Evolutionary conservation across 495 filamentous ascomycete genomes (phyloP).

Genomic region (Neurospora sp.): DNA sequence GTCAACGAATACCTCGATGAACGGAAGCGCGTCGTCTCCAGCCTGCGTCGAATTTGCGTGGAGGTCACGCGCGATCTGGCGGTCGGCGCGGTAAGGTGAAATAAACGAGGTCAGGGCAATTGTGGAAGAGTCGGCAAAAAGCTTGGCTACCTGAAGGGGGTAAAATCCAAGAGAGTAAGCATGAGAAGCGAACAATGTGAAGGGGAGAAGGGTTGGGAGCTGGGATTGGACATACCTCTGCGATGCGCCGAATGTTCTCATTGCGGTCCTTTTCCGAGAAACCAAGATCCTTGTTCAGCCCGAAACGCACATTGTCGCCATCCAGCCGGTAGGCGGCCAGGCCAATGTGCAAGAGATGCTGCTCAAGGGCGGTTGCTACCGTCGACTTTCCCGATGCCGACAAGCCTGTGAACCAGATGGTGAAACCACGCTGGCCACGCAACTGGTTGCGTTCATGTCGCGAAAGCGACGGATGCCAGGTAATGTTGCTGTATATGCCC

Average conservation of each 20-base stretch:
- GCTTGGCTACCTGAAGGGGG: slow-evolving; percentile 64
- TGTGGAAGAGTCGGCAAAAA: slow-evolving; percentile 83
- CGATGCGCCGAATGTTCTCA: slow-evolving; percentile 95
- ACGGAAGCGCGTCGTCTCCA: slow-evolving; percentile 56
- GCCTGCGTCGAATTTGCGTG: slow-evolving; percentile 48
- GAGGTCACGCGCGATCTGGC: slow-evolving; percentile 67
- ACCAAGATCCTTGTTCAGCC: slow-evolving; percentile 91
- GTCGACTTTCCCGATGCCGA: slow-evolving; percentile 95
- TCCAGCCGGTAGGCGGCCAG: slow-evolving; percentile 86
- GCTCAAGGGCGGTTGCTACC: slow-evolving; percentile 89
- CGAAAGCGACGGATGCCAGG: slow-evolving; percentile 88
- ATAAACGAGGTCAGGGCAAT: slow-evolving; percentile 95
- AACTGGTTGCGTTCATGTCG: slow-evolving; percentile 70
- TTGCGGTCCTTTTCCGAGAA: slow-evolving; percentile 88
- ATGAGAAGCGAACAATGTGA: not conserved
- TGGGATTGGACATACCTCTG: slow-evolving; percentile 47
- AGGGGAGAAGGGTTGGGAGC: not conserved
- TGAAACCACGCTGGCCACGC: slow-evolving; percentile 81
- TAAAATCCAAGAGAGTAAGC: not conserved
- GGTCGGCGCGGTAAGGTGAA: slow-evolving; percentile 82
- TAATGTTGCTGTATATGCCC: slow-evolving; percentile 69
- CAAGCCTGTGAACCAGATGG: slow-evolving; percentile 95
- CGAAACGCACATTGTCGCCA: slow-evolving; percentile 97
- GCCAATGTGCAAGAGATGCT: slow-evolving; percentile 78
- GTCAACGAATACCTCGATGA: slow-evolving; percentile 90